Percentiles rank a stretch among this genome's conserved stretches.
phyloP scores from a whole-genome alignment of 495 filamentous ascomycete genomes.

The Neurospora sp. region DNA sequence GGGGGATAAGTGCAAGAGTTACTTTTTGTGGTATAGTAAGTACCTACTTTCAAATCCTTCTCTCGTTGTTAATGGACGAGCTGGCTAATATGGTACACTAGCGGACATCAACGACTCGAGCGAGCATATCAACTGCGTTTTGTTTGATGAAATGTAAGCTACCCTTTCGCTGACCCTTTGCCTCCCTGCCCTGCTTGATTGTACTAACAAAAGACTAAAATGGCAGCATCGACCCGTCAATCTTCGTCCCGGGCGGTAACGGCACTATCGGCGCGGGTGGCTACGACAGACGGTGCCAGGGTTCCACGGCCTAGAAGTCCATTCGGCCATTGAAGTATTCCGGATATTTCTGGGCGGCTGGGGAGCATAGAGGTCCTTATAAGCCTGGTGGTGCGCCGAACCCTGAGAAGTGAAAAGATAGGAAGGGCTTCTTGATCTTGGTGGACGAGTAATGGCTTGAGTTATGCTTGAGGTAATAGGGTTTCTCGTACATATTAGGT shows the following conservation, averaged over 20 bases:
- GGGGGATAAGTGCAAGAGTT: conserved; percentile 13
- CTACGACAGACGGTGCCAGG: conserved; percentile 15
- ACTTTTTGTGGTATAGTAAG: conserved; percentile 20
- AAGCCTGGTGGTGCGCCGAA: background rate
- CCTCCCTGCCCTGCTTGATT: background rate
- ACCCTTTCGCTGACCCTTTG: background rate
- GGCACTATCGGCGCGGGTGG: conserved; percentile 15
- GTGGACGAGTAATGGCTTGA: background rate
- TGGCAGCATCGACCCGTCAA: conserved; percentile 11
- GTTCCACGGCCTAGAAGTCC: background rate
- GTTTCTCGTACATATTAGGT: background rate
- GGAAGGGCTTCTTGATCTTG: background rate
- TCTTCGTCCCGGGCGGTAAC: conserved; percentile 8
- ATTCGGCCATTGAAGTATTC: background rate
- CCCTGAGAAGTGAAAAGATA: background rate
- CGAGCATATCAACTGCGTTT: conserved; percentile 18
- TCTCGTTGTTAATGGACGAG: no score
- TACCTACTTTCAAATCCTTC: no score
- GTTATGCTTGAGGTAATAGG: background rate
- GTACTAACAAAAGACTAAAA: background rate
- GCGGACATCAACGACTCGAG: conserved; percentile 5
- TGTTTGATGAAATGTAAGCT: conserved; percentile 27
- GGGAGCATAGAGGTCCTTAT: background rate
- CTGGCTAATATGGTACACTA: no score
- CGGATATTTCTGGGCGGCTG: background rate